These are phyloP conservation scores for Nicotiana knightiana DNA, from an alignment of 257 asterid genomes.

Conservation along the genomic window DNA sequence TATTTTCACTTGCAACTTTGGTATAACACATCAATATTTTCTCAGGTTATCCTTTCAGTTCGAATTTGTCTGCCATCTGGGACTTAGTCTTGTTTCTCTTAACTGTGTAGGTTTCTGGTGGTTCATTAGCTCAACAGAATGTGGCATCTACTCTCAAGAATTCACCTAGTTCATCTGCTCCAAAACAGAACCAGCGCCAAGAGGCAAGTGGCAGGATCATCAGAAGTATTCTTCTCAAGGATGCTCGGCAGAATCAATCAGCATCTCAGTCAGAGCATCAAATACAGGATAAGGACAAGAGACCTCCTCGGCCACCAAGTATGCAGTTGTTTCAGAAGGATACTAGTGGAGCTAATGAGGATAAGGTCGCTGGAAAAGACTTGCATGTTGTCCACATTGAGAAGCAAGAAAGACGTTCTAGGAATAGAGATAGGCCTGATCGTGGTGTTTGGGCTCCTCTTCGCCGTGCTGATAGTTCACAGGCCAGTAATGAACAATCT, in stretches of 20 bases:
- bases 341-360: conserved; percentile 47
- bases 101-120: conserved; percentile 32
- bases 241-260: conserved; percentile 48
- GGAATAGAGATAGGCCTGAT: conserved; percentile 85
- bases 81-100: neutral
- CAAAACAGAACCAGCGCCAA: conserved; percentile 54
- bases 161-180: conserved; percentile 29
- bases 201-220: conserved; percentile 77
- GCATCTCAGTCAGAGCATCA: conserved; percentile 45
- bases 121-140: conserved; percentile 37
- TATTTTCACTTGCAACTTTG: neutral
- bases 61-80: neutral
- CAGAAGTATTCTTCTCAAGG: conserved; percentile 67
- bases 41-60: neutral
- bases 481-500: conserved; percentile 56
- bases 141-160: conserved; percentile 36
- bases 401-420: conserved; percentile 54
- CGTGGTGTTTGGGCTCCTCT: conserved; percentile 90
- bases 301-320: conserved; percentile 68
- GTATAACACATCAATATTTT: neutral
- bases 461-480: conserved; percentile 65
- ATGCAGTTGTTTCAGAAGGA: conserved; percentile 50
- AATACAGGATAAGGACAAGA: conserved; percentile 54
- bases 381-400: conserved; percentile 32
- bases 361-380: conserved; percentile 38